phyloP scores from a whole-genome alignment of 176 grass and related monocot species.

The Thalia dealbata region DNA sequence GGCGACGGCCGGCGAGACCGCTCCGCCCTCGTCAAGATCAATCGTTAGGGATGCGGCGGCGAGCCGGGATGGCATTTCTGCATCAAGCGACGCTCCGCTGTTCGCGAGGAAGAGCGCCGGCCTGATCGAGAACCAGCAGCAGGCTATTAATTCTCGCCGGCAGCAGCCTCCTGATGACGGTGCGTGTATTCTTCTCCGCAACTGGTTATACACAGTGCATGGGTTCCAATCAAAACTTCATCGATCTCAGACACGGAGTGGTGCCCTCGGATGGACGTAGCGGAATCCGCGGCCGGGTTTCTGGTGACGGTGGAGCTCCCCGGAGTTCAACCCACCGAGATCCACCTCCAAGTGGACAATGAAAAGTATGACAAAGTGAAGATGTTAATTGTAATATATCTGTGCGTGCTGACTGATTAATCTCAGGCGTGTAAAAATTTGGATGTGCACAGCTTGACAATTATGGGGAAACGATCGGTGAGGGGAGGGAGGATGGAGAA shows the following conservation, averaged over 20 bases:
- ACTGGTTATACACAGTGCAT: too few species aligned
- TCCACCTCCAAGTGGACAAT: constrained; percentile 32
- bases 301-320: constrained; percentile 33
- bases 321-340: constrained; percentile 25
- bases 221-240: too few species aligned
- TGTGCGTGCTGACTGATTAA: too few species aligned
- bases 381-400: too few species aligned
- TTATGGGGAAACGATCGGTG: constrained; percentile 24
- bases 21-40: background rate
- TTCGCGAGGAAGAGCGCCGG: constrained; percentile 19
- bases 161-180: constrained; percentile 15
- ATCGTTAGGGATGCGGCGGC: background rate
- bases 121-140: background rate
- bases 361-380: constrained; percentile 18
- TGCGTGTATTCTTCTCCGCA: constrained; percentile 5
- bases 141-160: background rate
- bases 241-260: too few species aligned
- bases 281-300: constrained; percentile 20
- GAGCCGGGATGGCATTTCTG: background rate
- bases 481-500: background rate
- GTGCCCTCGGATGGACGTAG: constrained; percentile 39
- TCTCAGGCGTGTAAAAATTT: too few species aligned
- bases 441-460: constrained; percentile 11
- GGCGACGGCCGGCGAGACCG: background rate
- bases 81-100: constrained; percentile 12